Evolutionary conservation across 2,329 filamentous ascomycete genomes (phyloP).

Genomic region (Neofusicoccum ribis): DNA sequence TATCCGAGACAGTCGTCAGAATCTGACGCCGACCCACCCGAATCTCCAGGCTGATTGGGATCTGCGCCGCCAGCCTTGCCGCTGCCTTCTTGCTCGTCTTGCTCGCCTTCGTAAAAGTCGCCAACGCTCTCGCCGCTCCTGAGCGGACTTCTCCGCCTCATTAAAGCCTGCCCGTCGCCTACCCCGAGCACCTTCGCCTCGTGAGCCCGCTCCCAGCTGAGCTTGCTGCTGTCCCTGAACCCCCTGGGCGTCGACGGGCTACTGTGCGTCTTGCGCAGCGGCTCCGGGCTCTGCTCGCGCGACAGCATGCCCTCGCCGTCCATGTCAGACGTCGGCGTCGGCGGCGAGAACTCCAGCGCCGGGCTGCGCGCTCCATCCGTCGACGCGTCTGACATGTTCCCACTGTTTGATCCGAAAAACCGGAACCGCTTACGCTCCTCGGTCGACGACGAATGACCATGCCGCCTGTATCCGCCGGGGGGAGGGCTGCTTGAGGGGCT

Average conservation of each 20-base stretch:
- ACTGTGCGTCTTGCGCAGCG: slow-evolving; percentile 41
- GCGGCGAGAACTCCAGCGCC: slow-evolving; percentile 33
- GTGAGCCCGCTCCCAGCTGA: slow-evolving; percentile 32
- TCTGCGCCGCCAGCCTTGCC: slow-evolving; percentile 18
- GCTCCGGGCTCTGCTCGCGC: slow-evolving; percentile 11
- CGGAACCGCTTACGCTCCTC: slow-evolving; percentile 31
- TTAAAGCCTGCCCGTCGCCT: slow-evolving; percentile 21
- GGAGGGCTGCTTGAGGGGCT: slow-evolving; percentile 40
- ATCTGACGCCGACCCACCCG: slow-evolving; percentile 20
- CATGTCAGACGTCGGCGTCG: slow-evolving; percentile 33
- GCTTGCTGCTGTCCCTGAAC: slow-evolving; percentile 40
- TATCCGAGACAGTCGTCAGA: slow-evolving; percentile 18
- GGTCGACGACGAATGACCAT: slow-evolving; percentile 33
- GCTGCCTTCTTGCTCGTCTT: slow-evolving; percentile 2
- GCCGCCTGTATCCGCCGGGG: slow-evolving; percentile 30
- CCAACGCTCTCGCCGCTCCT: slow-evolving; percentile 34
- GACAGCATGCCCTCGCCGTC: slow-evolving; percentile 20
- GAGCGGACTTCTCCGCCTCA: slow-evolving; percentile 33
- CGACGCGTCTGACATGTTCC: slow-evolving; percentile 31
- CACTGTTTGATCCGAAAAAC: slow-evolving; percentile 12
- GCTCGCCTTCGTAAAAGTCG: slow-evolving; percentile 14
- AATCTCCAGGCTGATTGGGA: slow-evolving; percentile 21
- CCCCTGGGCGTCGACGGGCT: slow-evolving; percentile 47
- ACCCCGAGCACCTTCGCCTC: slow-evolving; percentile 22
- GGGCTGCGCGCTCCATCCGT: slow-evolving; percentile 33